Conservation (phyloP, 306 rosid species). For the Hippophae tibetana region DNA sequence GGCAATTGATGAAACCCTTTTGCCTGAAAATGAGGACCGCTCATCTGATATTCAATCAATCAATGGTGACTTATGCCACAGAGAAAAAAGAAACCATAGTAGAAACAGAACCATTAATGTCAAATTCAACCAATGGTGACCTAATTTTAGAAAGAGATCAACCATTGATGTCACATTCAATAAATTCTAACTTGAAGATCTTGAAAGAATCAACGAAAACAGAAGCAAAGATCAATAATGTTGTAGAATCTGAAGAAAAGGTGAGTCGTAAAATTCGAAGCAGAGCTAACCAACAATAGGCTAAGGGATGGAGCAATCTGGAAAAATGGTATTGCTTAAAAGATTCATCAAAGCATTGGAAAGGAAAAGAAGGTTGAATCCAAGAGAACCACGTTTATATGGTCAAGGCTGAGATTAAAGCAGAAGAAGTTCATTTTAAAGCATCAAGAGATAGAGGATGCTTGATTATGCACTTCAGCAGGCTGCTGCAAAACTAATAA, state of each 20-base stretch:
- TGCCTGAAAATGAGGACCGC: slow-evolving; percentile 46
- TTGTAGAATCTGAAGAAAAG: slow-evolving; percentile 20
- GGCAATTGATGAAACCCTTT: slow-evolving; percentile 74
- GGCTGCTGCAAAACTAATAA: slow-evolving; percentile 56
- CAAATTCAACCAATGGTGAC: slow-evolving; percentile 12
- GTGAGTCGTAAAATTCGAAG: slow-evolving; percentile 18
- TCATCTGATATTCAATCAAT: slow-evolving; percentile 25
- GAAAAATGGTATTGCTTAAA: slow-evolving; percentile 62
- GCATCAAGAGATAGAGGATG: slow-evolving; percentile 67
- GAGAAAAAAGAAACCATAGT: slow-evolving; percentile 11
- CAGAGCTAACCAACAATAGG: slow-evolving; percentile 27
- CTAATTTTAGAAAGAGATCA: slow-evolving; percentile 7
- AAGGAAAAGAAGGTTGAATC: slow-evolving; percentile 50
- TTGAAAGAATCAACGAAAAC: slow-evolving; percentile 13
- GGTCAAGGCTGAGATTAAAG: slow-evolving; percentile 38
- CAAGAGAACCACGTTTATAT: slow-evolving; percentile 48
- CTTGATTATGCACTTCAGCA: slow-evolving; percentile 82
- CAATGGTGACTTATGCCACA: slow-evolving; percentile 11
- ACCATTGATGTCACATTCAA: slow-evolving; percentile 2
- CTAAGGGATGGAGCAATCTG: slow-evolving; percentile 79
- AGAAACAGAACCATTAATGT: slow-evolving; percentile 16
- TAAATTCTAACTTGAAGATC: slow-evolving; percentile 5
- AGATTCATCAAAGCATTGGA: slow-evolving; percentile 84
- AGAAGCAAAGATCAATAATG: slow-evolving; percentile 10
- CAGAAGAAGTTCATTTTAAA: slow-evolving; percentile 52